phyloP scores from a whole-genome alignment of 78 protist genomes.

The Dictyostelium brefeldianum region DNA sequence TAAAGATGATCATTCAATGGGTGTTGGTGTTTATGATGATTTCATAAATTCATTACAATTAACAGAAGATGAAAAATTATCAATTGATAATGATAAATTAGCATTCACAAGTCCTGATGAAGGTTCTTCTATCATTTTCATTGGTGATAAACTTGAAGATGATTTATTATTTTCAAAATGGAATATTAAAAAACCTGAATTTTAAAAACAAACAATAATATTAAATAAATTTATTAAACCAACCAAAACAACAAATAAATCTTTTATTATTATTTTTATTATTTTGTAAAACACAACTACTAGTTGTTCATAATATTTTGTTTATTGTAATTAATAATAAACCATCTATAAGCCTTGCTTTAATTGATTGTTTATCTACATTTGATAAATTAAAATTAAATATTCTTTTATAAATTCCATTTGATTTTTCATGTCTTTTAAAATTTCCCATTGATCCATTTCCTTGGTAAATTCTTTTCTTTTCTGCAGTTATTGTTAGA shows the following conservation, averaged over 20 bases:
- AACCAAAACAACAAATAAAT: too few relatives aligned
- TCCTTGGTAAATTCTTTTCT: neutral
- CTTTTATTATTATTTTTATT: too few relatives aligned
- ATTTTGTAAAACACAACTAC: too few relatives aligned
- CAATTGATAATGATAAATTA: neutral
- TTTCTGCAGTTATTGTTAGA: neutral
- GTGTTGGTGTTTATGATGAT: conserved; percentile 13
- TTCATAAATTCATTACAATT: conserved; percentile 1
- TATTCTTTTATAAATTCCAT: neutral
- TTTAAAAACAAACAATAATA: neutral
- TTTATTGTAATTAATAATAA: neutral
- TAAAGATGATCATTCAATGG: conserved; percentile 17
- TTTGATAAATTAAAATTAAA: neutral
- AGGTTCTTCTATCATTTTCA: conserved; percentile 15
- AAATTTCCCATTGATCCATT: neutral
- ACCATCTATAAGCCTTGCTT: neutral
- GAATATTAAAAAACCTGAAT: conserved; percentile 54
- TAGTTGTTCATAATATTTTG: too few relatives aligned
- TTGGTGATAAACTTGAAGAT: conserved; percentile 39
- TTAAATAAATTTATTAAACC: too few relatives aligned
- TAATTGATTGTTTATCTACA: neutral
- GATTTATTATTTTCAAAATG: conserved; percentile 32
- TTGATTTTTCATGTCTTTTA: neutral
- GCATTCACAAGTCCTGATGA: neutral
- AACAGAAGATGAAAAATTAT: conserved; percentile 6